These are phyloP conservation scores for Penicillium paneum DNA, from an alignment of 2,329 filamentous ascomycete genomes.

Conservation along the genomic window DNA sequence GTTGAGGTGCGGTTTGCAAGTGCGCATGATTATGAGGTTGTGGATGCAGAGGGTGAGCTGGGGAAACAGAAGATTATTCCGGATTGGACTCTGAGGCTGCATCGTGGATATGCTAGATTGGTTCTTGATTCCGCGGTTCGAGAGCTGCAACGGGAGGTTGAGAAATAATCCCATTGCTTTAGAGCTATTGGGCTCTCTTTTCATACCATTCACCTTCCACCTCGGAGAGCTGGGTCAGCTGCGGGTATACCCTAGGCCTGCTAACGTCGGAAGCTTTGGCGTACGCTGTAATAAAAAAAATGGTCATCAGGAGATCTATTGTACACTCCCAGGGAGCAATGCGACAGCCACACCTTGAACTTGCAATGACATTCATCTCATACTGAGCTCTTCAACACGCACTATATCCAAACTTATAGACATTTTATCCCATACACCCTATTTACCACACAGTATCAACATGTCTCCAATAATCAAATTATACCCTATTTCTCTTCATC, in stretches of 20 bases:
- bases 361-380: background rate
- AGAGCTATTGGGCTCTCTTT: background rate
- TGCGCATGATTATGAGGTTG: constrained; percentile 29
- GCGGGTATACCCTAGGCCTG: background rate
- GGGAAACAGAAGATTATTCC: constrained; percentile 25
- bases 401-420: background rate
- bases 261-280: background rate
- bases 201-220: background rate
- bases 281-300: no score
- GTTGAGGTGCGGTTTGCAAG: constrained; percentile 29
- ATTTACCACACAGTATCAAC: background rate
- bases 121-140: constrained; percentile 19
- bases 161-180: background rate
- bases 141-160: background rate
- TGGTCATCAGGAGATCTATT: no score
- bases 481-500: background rate
- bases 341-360: background rate
- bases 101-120: constrained; percentile 27
- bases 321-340: background rate
- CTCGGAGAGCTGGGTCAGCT: background rate
- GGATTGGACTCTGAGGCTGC: constrained; percentile 21
- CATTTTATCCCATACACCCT: background rate
- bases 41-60: constrained; percentile 15
- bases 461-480: background rate
- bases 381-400: background rate